Conservation (phyloP, 1,139 yeast species). For the Groenewaldozyma sp. region DNA sequence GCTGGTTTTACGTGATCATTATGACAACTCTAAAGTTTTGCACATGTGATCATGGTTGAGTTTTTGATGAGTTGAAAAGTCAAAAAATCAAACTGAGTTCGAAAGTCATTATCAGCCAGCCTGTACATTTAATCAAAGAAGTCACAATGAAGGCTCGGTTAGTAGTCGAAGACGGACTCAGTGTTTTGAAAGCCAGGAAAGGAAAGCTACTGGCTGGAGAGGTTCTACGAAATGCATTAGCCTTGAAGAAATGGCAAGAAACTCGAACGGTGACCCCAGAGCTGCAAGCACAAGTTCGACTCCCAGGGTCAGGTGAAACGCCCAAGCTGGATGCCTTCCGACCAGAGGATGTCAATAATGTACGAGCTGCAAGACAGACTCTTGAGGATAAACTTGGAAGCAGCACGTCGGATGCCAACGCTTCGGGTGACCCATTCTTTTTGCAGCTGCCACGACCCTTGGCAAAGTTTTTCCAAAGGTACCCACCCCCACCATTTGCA, state of each 20-base stretch:
- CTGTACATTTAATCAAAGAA: no score
- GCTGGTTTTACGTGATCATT: no score
- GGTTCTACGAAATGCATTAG: conserved; percentile 18
- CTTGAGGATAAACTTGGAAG: neutral
- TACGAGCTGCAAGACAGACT: conserved; percentile 6
- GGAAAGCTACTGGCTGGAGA: conserved; percentile 24
- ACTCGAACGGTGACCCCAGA: neutral
- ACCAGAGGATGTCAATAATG: conserved; percentile 4
- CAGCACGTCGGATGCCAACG: conserved; percentile 5
- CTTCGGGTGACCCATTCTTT: conserved; percentile 22
- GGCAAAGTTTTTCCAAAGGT: conserved; percentile 66
- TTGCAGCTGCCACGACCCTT: conserved; percentile 55
- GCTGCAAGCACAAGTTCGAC: neutral
- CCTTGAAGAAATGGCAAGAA: conserved; percentile 3
- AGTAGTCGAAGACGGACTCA: neutral
- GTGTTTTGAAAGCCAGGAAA: conserved; percentile 8
- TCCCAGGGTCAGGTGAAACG: neutral
- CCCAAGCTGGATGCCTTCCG: neutral
- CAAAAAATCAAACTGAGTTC: no score
- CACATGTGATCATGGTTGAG: no score
- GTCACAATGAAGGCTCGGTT: neutral
- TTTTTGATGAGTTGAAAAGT: no score
- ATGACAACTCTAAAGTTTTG: no score
- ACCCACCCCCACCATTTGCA: conserved; percentile 78
- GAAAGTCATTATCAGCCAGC: no score